Evolutionary conservation across 306 rosid genomes (phyloP).

Genomic region (Dalbergia cultrata): DNA sequence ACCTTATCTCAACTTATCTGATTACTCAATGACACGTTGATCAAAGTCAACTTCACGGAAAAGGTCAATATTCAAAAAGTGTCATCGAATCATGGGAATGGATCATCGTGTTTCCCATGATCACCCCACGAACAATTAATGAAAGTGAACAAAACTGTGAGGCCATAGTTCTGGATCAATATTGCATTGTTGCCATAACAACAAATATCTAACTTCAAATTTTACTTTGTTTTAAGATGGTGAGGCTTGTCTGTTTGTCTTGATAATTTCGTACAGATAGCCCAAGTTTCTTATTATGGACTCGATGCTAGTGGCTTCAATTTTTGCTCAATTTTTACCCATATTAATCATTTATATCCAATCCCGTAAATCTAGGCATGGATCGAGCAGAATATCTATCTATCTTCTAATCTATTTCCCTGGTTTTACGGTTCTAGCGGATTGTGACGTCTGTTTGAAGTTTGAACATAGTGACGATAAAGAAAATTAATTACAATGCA

Average conservation of each 20-base stretch:
- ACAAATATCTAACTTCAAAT: background rate
- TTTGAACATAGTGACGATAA: background rate
- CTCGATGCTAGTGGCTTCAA: background rate
- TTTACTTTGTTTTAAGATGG: background rate
- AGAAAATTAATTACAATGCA: background rate
- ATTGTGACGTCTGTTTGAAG: background rate
- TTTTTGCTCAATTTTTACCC: background rate
- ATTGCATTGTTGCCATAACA: background rate
- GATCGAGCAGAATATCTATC: background rate
- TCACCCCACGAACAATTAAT: background rate
- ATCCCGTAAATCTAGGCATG: slow-evolving; percentile 13
- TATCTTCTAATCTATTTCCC: background rate
- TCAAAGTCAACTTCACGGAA: slow-evolving; percentile 42
- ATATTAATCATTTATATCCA: background rate
- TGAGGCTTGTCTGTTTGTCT: no score
- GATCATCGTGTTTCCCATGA: slow-evolving; percentile 33
- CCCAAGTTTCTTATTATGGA: no score
- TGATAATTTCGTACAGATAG: no score
- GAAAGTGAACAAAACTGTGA: background rate
- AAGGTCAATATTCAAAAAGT: background rate
- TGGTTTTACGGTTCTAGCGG: background rate
- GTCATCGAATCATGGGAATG: slow-evolving; percentile 2
- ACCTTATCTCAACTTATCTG: slow-evolving; percentile 34
- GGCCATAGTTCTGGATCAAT: background rate
- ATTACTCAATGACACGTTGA: slow-evolving; percentile 1